phyloP scores from a whole-genome alignment of 768 basidiomycete species.

The Leccinum incarnatum region DNA sequence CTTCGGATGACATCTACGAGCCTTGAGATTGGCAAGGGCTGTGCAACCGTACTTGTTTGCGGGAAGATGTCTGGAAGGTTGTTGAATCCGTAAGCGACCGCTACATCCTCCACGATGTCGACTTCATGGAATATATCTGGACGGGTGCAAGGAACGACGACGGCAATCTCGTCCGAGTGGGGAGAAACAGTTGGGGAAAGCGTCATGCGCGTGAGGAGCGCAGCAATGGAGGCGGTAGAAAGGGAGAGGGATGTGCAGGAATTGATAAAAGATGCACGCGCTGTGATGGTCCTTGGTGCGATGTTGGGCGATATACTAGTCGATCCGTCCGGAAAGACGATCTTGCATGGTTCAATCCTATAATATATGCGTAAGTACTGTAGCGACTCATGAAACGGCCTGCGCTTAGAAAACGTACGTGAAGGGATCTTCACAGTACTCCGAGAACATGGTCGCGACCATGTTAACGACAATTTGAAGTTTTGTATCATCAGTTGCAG shows the following conservation, averaged over 20 bases:
- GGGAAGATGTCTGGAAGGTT: conserved; percentile 93
- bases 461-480: conserved; percentile 95
- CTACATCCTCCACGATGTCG: conserved; percentile 97
- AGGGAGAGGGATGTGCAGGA: conserved; percentile 88
- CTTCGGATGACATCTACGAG: conserved; percentile 82
- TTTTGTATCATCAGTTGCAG: conserved; percentile 96
- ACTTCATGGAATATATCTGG: conserved; percentile 98
- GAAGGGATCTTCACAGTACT: conserved; percentile 90
- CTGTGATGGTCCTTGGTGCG: conserved; percentile 63
- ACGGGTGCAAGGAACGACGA: conserved; percentile 89
- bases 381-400: background rate
- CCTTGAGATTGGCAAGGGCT: conserved; percentile 86
- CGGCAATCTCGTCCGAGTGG: conserved; percentile 62
- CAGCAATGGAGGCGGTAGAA: conserved; percentile 58
- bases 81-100: conserved; percentile 98
- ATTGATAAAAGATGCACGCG: conserved; percentile 91
- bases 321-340: conserved; percentile 76
- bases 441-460: conserved; percentile 95
- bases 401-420: conserved; percentile 53
- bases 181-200: conserved; percentile 50
- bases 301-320: conserved; percentile 79
- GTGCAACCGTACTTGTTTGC: conserved; percentile 89
- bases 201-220: conserved; percentile 83
- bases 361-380: background rate
- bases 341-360: conserved; percentile 92